phyloP scores from a whole-genome alignment of 768 basidiomycete species.

The Tricholoma terreum region DNA sequence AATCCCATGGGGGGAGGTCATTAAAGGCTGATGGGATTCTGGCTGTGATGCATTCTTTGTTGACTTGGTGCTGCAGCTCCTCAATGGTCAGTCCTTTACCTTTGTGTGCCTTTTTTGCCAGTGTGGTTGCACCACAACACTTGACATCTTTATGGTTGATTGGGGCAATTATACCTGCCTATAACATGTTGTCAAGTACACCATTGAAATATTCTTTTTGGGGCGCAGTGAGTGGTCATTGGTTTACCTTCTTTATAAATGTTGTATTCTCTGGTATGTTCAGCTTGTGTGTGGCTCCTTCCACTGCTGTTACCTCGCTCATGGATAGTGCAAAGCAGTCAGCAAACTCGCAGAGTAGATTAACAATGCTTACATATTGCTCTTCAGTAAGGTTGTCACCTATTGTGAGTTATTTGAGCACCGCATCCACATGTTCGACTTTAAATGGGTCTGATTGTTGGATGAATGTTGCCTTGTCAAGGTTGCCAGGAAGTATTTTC shows the following conservation, averaged over 20 bases:
- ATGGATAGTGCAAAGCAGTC: constrained; percentile 39
- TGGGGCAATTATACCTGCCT: constrained; percentile 30
- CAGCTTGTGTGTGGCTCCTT: too few species aligned
- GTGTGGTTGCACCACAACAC: too few species aligned
- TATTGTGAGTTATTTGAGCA: constrained; percentile 19
- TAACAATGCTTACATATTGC: constrained; percentile 19
- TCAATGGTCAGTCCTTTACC: too few species aligned
- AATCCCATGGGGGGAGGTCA: too few species aligned
- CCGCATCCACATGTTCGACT: constrained; percentile 20
- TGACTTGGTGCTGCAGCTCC: too few species aligned
- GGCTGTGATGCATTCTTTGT: too few species aligned
- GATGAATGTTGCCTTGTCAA: constrained; percentile 14
- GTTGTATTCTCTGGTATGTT: too few species aligned
- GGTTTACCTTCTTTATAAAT: constrained; percentile 22
- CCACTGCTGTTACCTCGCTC: constrained; percentile 36
- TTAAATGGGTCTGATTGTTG: constrained; percentile 15
- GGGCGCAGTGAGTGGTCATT: constrained; percentile 26
- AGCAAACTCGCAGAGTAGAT: constrained; percentile 26
- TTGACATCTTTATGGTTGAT: constrained; percentile 33
- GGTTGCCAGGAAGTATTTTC: neutral
- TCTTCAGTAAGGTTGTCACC: constrained; percentile 27
- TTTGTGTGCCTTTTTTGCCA: too few species aligned
- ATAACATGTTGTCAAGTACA: constrained; percentile 32
- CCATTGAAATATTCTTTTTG: too few species aligned
- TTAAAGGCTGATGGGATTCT: too few species aligned